Base-by-base conservation (phyloP, 1,284 basidiomycete genomes). In the Coniophora puteana region DNA sequence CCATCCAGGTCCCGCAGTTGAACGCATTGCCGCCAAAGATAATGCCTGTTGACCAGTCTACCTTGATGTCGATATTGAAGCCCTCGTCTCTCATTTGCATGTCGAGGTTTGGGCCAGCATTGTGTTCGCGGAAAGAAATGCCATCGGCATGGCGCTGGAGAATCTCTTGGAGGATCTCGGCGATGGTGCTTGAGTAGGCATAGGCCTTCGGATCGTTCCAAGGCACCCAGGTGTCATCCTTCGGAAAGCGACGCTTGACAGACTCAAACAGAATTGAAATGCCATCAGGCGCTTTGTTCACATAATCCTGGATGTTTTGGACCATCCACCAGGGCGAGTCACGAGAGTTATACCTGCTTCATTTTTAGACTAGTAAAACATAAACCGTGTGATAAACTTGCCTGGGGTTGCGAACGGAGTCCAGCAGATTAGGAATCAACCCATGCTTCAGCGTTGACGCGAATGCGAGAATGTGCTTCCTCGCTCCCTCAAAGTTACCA, bases 261-360 rank as follows among this genome's bases (percentile, higher is more conserved):
- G 72, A 68, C 55, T 95, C 93, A 2, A 79, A 72, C 29, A 99
- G 76, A 42, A 99, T 77, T 0, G 80, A 68, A 25, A 89, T 61
- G 3, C 96, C 95, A 48, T 92, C 84, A 0, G 94, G 92, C 1
- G 89, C 90, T 65, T 79, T 85, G 44, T 70, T 71, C 28, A 81
- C 83, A 62, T 97, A 98, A 64, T 98, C 93, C 59, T 98, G 95
- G 43, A 98, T 95, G 57, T 91, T 96, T 62, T 99, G 95, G 43
- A 97, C 65, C 87, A 98, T 96, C 90, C 93, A 99, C 95, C 93
- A 96, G 21, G 92, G 90, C 5, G 88, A 89, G 57, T 93, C 91
- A 33, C 92, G 83, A 8, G 89, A 94, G 57, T 94, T 94, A 60
- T 93, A 94, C 44, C 88, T 85, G 44, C 3, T 40, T 62, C 65